phyloP scores from a whole-genome alignment of 805 yeast genomes.

The Cyberlindnera samutprakarnensis region DNA sequence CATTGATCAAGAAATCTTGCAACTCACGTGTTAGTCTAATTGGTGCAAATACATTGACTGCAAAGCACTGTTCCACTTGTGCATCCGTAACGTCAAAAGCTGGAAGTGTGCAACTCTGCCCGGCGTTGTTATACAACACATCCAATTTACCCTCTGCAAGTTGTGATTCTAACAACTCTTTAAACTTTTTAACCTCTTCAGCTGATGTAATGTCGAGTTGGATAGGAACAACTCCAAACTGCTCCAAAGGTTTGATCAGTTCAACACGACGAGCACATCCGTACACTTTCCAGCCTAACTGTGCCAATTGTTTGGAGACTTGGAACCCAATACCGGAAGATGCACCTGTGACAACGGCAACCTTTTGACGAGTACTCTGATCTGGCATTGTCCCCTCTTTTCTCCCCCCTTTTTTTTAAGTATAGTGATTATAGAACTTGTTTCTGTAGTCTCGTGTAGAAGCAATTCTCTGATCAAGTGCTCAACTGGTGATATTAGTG shows the following conservation, averaged over 20 bases:
- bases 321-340: constrained; percentile 51
- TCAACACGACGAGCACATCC: constrained; percentile 68
- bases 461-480: too few species aligned
- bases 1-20: constrained; percentile 45
- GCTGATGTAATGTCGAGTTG: constrained; percentile 50
- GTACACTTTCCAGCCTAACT: constrained; percentile 50
- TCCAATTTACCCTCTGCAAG: constrained; percentile 45
- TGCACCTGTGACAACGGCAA: constrained; percentile 45
- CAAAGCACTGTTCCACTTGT: constrained; percentile 40
- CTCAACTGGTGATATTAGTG: too few species aligned
- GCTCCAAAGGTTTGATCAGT: constrained; percentile 44
- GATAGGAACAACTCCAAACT: constrained; percentile 35
- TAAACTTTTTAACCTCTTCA: constrained; percentile 39
- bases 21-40: constrained; percentile 56
- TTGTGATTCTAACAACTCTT: constrained; percentile 31
- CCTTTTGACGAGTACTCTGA: constrained; percentile 22
- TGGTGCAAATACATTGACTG: constrained; percentile 67
- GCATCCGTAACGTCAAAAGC: constrained; percentile 60
- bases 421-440: too few species aligned
- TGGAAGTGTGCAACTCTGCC: constrained; percentile 66
- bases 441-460: too few species aligned
- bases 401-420: too few species aligned
- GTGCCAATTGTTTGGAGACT: constrained; percentile 40
- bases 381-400: too few species aligned
- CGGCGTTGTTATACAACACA: constrained; percentile 68